Base-by-base conservation (phyloP, 306 rosid species). In the Biancaea sappan region DNA sequence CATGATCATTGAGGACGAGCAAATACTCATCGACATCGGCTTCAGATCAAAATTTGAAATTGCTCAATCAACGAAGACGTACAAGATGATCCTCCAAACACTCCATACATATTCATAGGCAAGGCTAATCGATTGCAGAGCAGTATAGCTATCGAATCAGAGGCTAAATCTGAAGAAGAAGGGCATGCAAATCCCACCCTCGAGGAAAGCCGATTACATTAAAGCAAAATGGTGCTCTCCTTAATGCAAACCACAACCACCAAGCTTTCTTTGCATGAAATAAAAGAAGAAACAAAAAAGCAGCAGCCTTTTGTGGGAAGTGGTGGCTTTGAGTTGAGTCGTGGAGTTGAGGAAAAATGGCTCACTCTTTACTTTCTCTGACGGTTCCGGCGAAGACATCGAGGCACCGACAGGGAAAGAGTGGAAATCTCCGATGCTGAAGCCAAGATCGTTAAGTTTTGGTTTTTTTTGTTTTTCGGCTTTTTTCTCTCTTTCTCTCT, bases 41-140 rank as follows among this genome's bases (percentile, higher is more conserved):
- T 92, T 92, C 75, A 74, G 91, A 79, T 89, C 97, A 50, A 91
- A 92, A 71, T 92, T 92, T 29, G 97, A 92, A 79, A 86, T 92
- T 58, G 97, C 96, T 65, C 77, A 96, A 19, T 80, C 97, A 32
- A 88, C 97, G 5, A 89, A 88, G 64, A 26, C 82, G 4, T 92
- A 92, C 86, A 89, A 82, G 77, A 65, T 83, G 51, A 81, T 88
- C 66, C 86, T 89, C 12, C 97, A 89, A 75, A 69, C 78, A 0
- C 85, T 92, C 97, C 97, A 0, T 73, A 21, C 21, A 77, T 92
- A 18, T 92, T 84, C 56, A 90, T 92, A 0, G 97, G 97, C 2
- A 88, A 73, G 84, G 6, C 84, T 2, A 93, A 88, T 31, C 81
- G 92, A 24, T 80, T 92, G 67, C 84, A 80, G 64, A 77, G 79